Conservation (phyloP, 306 rosid genomes). For the Luffa aegyptiaca region DNA sequence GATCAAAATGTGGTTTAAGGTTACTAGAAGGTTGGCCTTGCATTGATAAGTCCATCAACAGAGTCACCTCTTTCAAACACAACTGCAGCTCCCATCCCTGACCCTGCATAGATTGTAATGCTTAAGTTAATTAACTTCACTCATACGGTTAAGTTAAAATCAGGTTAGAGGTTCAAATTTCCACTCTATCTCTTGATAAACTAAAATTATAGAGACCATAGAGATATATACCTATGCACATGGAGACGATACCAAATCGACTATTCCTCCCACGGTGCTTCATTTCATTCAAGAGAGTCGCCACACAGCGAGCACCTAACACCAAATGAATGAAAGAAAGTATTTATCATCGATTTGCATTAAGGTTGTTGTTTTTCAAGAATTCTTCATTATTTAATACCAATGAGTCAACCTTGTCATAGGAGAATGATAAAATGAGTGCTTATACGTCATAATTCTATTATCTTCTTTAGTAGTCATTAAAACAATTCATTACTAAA, state of each 20-base stretch:
- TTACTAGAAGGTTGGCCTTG: constrained; percentile 5
- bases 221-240: constrained; percentile 71
- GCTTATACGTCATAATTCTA: background rate
- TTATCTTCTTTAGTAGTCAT: no score
- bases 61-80: constrained; percentile 75
- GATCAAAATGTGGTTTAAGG: background rate
- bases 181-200: background rate
- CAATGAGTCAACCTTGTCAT: no score
- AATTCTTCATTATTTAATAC: background rate
- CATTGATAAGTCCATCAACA: constrained; percentile 28
- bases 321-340: background rate
- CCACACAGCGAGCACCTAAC: constrained; percentile 78
- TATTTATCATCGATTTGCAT: background rate
- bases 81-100: constrained; percentile 96
- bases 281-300: constrained; percentile 85
- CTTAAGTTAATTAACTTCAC: background rate
- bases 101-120: constrained; percentile 31
- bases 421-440: no score
- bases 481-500: background rate
- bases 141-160: background rate
- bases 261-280: constrained; percentile 65
- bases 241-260: constrained; percentile 78
- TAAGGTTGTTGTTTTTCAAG: background rate
- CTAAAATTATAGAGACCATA: background rate
- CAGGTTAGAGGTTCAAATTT: background rate